A percentile compares a stretch with the other conserved stretches of the same genome.
Evolutionary conservation across 345 rosid genomes (phyloP).

Genomic region (Sapria himalayana): DNA sequence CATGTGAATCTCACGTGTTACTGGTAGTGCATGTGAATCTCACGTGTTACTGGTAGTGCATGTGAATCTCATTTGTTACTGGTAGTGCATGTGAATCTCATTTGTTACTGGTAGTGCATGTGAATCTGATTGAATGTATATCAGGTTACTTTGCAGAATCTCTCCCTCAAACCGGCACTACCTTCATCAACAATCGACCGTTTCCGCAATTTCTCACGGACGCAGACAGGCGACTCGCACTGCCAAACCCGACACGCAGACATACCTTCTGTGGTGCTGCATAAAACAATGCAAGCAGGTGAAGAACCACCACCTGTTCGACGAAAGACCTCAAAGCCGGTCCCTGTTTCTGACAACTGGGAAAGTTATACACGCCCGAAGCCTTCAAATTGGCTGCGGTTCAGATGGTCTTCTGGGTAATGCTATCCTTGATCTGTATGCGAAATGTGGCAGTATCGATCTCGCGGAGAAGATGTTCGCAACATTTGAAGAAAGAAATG

Average conservation of each 20-base stretch:
- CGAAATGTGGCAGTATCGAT: constrained; percentile 39
- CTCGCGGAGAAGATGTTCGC: constrained; percentile 42
- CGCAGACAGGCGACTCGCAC: constrained; percentile 5
- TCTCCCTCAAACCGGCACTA: constrained; percentile 8
- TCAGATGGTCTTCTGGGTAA: constrained; percentile 31
- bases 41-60: too few species aligned
- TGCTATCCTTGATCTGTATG: constrained; percentile 58
- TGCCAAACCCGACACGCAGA: constrained; percentile 4
- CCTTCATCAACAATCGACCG: constrained; percentile 12
- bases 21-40: too few species aligned
- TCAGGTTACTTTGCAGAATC: constrained; percentile 6
- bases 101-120: too few species aligned
- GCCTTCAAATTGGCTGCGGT: constrained; percentile 26
- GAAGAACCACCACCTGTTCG: constrained; percentile 38
- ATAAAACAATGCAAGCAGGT: constrained; percentile 25
- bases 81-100: too few species aligned
- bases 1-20: too few species aligned
- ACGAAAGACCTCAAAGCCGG: constrained; percentile 41
- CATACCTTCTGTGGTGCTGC: constrained; percentile 17
- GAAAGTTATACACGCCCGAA: constrained; percentile 32
- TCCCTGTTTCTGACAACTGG: constrained; percentile 14
- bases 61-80: too few species aligned
- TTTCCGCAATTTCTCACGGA: constrained; percentile 8
- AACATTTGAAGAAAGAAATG: constrained; percentile 28
- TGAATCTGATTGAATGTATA: constrained; percentile 14